Base-by-base conservation (phyloP, 768 basidiomycete genomes). In the Kwoniella bestiolae region DNA sequence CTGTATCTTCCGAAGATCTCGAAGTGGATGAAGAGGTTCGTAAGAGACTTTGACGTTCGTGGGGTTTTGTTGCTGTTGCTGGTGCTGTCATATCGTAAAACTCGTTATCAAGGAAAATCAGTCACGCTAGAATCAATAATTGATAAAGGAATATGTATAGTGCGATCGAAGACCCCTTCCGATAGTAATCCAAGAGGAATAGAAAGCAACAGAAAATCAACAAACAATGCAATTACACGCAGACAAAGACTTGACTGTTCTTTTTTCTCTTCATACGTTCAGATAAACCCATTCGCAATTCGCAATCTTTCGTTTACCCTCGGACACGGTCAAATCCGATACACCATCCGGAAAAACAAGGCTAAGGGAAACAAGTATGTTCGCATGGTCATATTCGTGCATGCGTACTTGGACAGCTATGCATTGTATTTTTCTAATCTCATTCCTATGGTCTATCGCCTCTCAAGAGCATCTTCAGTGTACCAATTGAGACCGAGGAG, bases 401-500 rank as follows among this genome's bases (percentile, higher is more conserved):
- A 45, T 44, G 56, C 56, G 34, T n/a, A 25, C 28, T 18, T 58
- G 12, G 18, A 26, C 14, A 28, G 29, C 52, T 28, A 53, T 28
- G 52, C 52, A 53, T 53, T 14, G 29, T 32, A 8, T 53, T 14
- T 9, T 21, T 3, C 1, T n/a, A 53, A 18, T 29, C 21, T 3
- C 8, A 26, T 11, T 50, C 32, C 52, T 51, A 7, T 4, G 16
- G 3, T 34, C 38, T 59, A 59, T 58, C 69, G 66, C 8, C 56
- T 56, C 11, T 68, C 60, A 6, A 76, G 62, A 11, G 68, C 66
- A 16, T 79, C 78, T 60, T 79, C 78, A 14, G 75, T 73, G 62
- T 78, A 81, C 80, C 80, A 81, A 55, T 81, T 81, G 45, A 81
- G 67, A 49, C 77, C 80, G 56, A 81, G 66, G 28, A 81, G 60